A percentile compares a stretch with the other conserved stretches of the same genome.
phyloP scores from a whole-genome alignment of 75 land plant species.

The Pinus taeda region DNA sequence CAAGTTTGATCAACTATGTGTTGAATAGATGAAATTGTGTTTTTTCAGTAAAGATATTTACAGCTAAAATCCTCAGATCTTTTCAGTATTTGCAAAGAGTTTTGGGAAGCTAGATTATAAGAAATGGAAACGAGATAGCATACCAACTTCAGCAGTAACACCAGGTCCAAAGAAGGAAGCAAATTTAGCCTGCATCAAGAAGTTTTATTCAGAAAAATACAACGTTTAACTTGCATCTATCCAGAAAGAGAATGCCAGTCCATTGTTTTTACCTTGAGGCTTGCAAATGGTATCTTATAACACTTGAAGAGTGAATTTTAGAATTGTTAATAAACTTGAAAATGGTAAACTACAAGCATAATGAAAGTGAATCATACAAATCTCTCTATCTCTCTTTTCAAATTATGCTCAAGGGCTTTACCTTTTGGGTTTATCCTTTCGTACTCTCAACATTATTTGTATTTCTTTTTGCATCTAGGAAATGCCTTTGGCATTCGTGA shows the following conservation, averaged over 20 bases:
- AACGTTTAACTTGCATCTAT: neutral
- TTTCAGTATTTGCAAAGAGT: neutral
- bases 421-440: too few relatives aligned
- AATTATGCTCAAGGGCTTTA: too few relatives aligned
- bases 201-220: neutral
- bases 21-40: neutral
- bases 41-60: neutral
- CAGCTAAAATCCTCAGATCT: neutral
- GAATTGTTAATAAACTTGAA: neutral
- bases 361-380: too few relatives aligned
- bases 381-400: too few relatives aligned
- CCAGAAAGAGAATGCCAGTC: neutral
- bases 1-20: neutral
- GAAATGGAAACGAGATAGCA: slow-evolving; percentile 14
- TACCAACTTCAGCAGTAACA: slow-evolving; percentile 86
- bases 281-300: neutral
- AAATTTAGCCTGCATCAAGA: slow-evolving; percentile 72
- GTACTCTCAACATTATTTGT: too few relatives aligned
- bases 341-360: neutral
- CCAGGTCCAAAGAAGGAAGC: slow-evolving; percentile 97
- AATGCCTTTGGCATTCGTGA: too few relatives aligned
- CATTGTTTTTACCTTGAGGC: neutral
- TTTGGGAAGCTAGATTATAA: neutral
- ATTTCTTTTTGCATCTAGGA: too few relatives aligned
- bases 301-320: neutral